Base-by-base conservation (phyloP, 176 grass and related monocot genomes). In the Luzula sylvatica region DNA sequence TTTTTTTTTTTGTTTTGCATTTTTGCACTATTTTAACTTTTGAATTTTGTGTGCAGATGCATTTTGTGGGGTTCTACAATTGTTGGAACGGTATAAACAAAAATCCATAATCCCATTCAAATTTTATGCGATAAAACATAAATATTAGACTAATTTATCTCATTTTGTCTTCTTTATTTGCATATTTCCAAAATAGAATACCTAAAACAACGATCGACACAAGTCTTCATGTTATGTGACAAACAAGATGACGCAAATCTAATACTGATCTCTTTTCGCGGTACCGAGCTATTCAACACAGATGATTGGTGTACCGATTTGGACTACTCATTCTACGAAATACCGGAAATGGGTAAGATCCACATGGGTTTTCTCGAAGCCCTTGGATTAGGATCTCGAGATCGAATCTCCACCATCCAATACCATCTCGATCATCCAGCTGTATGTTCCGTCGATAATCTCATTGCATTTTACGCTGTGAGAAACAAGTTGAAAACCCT, bases 291-390 rank as follows among this genome's bases (percentile, higher is more conserved):
- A 3, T 95, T 95, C 73, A 78, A 88, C 72, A 75, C 62, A 53
- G 29, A 61, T 4, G 90, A 95, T 78, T 95, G 90, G 90, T 75
- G 72, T 5, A 88, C 83, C 0, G 90, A 88, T 71, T 74, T 95
- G 15, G 79, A 95, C 61, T 75, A 88, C 3, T 95, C 90, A 0
- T 85, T 66, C 65, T 64, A 73, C 1, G 44, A 46, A 27, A 88
- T 88, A 74, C 83, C 80, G 4, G 18, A 71, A n/a, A 41, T 95
- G 26, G 90, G 90, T 26, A 67, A 75, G 70, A 42, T 95, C 57
- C 90, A 95, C 61, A 26, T 75, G 19, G 90, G 90, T 15, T 95
- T 95, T 72, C 77, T 95, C 56, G 87, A 95, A 47, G 90, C 83
- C 4, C 73, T 95, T 5, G 90, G 90, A 15, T 78, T 95, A 1